Conservation (phyloP, 2,329 filamentous ascomycete species). For the Pseudocercospora musae region DNA sequence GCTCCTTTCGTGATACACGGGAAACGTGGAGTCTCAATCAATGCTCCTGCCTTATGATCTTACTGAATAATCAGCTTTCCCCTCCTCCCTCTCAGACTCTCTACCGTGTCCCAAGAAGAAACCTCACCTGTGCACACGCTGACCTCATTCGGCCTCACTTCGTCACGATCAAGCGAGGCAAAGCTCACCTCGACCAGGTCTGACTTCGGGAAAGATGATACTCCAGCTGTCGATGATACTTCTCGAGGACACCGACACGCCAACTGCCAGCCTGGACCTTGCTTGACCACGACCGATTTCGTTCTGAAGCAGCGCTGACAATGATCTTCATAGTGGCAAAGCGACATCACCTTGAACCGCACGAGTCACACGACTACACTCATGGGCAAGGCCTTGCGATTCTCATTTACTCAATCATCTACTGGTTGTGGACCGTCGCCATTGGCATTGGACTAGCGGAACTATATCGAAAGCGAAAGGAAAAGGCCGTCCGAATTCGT, state of each 20-base stretch:
- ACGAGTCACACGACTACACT: background rate
- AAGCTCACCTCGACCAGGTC: background rate
- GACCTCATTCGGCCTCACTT: background rate
- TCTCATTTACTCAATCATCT: background rate
- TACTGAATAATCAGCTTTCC: background rate
- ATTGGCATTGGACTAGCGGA: background rate
- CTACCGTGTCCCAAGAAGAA: no score
- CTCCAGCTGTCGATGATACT: background rate
- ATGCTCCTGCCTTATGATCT: background rate
- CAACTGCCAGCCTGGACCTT: no score
- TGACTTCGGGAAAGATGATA: background rate
- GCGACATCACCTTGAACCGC: background rate
- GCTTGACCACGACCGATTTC: no score
- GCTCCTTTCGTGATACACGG: background rate
- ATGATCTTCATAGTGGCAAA: background rate
- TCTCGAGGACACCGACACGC: background rate
- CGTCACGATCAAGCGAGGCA: background rate
- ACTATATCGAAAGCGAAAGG: background rate
- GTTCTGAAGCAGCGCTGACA: background rate
- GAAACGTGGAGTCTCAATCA: background rate
- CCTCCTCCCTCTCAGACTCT: background rate
- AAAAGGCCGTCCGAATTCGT: background rate
- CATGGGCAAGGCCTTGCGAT: background rate
- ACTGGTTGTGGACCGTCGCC: slow-evolving; percentile 1
- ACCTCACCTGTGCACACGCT: no score